phyloP scores from a whole-genome alignment of 495 filamentous ascomycete genomes.

The Xylaria intraflava region DNA sequence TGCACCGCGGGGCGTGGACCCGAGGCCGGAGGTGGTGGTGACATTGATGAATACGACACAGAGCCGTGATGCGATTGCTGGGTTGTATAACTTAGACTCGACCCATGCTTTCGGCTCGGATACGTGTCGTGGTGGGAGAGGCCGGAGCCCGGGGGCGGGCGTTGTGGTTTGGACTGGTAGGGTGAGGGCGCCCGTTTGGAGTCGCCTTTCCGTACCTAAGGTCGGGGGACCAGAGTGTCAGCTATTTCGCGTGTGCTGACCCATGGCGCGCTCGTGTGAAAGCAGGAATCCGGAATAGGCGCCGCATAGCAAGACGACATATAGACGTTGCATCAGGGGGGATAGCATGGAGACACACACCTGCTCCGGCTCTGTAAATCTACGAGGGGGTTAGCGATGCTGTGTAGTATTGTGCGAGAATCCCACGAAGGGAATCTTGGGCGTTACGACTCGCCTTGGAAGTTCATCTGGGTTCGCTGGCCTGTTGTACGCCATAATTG shows the following conservation, averaged over 20 bases:
- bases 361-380: constrained; percentile 92
- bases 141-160: constrained; percentile 17
- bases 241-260: constrained; percentile 7
- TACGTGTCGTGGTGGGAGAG: constrained; percentile 22
- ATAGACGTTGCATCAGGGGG: not conserved
- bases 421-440: not conserved
- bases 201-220: constrained; percentile 28
- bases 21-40: constrained; percentile 37
- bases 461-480: constrained; percentile 94
- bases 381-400: constrained; percentile 30
- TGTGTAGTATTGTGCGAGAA: not conserved
- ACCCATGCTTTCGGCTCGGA: constrained; percentile 4
- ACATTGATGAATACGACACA: constrained; percentile 21
- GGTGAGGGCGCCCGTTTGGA: constrained; percentile 22
- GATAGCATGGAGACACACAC: constrained; percentile 39
- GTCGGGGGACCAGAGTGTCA: constrained; percentile 7
- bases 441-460: constrained; percentile 65
- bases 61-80: constrained; percentile 20
- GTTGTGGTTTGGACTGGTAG: constrained; percentile 34
- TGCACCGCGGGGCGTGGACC: constrained; percentile 43
- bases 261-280: not conserved
- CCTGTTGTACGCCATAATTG: constrained; percentile 89
- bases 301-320: not conserved
- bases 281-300: not conserved
- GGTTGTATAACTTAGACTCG: constrained; percentile 6